Evolutionary conservation across 106 monocot genomes (phyloP).

Genomic region (Dendrobium huoshanense): DNA sequence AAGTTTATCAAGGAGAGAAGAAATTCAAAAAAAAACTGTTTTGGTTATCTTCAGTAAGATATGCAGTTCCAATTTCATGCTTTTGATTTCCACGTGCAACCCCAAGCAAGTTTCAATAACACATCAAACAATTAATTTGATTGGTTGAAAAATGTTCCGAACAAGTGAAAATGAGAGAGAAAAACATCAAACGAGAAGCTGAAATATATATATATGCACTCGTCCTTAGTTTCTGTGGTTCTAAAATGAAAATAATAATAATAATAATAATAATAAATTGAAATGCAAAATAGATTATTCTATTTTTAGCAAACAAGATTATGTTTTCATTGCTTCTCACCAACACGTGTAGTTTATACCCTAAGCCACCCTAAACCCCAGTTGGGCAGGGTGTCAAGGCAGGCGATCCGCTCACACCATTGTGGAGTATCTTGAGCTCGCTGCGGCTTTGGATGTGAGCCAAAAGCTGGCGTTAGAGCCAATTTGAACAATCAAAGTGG

Average conservation of each 20-base stretch:
- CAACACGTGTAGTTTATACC: not conserved
- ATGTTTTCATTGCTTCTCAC: not conserved
- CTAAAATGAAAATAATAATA: not conserved
- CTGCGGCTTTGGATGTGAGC: not conserved
- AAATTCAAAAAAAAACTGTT: not conserved
- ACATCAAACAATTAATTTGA: not conserved
- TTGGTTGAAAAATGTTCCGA: not conserved
- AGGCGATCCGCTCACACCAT: not conserved
- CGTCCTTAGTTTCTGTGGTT: not conserved
- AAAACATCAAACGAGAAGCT: not conserved
- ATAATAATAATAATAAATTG: too few species aligned
- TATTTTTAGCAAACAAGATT: not conserved
- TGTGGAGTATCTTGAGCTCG: not conserved
- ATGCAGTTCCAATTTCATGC: not conserved
- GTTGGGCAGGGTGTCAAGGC: not conserved
- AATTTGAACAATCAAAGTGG: not conserved
- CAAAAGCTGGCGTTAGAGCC: not conserved
- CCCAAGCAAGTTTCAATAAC: not conserved
- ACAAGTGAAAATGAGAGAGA: not conserved
- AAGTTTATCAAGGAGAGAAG: not conserved
- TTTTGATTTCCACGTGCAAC: not conserved
- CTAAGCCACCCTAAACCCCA: not conserved
- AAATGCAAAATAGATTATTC: not conserved
- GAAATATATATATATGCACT: not conserved
- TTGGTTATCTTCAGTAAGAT: not conserved